Evolutionary conservation across 441 rosid genomes (phyloP), one percentile per base, ranked within the genome.

Genomic region (Viola pubescens): DNA sequence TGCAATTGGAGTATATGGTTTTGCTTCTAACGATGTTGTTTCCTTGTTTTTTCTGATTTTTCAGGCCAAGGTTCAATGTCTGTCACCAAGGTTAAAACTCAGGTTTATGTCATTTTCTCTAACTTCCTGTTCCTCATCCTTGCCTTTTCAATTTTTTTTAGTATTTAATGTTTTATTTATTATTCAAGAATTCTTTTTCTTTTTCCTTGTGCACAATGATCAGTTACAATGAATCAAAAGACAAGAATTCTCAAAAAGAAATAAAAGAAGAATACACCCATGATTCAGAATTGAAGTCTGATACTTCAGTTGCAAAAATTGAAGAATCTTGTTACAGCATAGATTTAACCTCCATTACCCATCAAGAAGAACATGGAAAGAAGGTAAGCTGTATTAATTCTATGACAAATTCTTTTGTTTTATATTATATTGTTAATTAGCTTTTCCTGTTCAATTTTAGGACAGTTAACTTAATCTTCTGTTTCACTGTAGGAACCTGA

Each of bases 1-100:
- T 26, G 34, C 2, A 1, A 26, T 26, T 26, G 34, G 34, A 0
- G 3, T 7, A 13, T 46, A 4, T n/a, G 26, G 37, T 45, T 6
- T 11, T 11, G 16, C 3, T 9, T 46, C 9, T 45, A 7, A 47
- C 7, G 9, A 50, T 53, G 49, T 47, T 10, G 40, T 53, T 44
- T 49, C 46, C 2, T 46, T 49, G 37, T 48, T 14, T 45, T 45
- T 14, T 44, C 50, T 58, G 14, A 62, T 65, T 72, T 70, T 38
- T 52, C 81, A 81, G 94, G 65, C 77, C 58, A 78, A 73, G 59
- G 70, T 83, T 62, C 82, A 81, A 19, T 79, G 87, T 68, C 63
- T 75, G 62, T 80, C 84, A 57, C 84, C 94, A 64, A 77, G 67
- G 60, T 39, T 67, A 63, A 69, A 72, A 43, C 74, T 60, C 19